A percentile compares a stretch with the other conserved stretches of the same genome.
Evolutionary conservation across 495 filamentous ascomycete genomes (phyloP).

Genomic region (Talaromyces nanjingensis): DNA sequence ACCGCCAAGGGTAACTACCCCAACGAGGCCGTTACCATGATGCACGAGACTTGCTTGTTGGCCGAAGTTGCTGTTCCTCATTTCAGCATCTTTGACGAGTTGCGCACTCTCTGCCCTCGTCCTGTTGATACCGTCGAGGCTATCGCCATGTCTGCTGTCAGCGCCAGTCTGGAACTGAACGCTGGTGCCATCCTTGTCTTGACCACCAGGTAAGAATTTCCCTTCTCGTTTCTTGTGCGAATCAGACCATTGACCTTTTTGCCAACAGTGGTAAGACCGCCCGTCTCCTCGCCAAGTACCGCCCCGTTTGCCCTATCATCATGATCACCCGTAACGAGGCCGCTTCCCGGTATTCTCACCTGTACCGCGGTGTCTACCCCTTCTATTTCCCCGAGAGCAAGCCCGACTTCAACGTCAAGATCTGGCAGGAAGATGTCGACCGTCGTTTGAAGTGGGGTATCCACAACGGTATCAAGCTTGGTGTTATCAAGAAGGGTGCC

Average conservation of each 20-base stretch:
- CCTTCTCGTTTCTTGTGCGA: not conserved
- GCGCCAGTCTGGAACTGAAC: conserved; percentile 88
- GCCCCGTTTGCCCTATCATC: conserved; percentile 95
- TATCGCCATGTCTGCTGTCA: conserved; percentile 92
- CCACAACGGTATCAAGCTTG: conserved; percentile 71
- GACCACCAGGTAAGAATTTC: conserved; percentile 65
- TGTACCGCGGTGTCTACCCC: conserved; percentile 96
- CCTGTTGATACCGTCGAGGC: conserved; percentile 84
- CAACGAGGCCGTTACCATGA: conserved; percentile 85
- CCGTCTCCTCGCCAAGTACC: conserved; percentile 93
- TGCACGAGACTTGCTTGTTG: conserved; percentile 93
- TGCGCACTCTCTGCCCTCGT: conserved; percentile 71
- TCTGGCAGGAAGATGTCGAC: conserved; percentile 98
- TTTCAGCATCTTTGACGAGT: conserved; percentile 92
- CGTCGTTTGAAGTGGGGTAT: conserved; percentile 94
- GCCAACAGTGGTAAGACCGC: conserved; percentile 72
- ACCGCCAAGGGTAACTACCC: conserved; percentile 98
- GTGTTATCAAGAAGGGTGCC: conserved; percentile 74
- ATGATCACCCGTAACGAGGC: conserved; percentile 88
- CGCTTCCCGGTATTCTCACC: conserved; percentile 82
- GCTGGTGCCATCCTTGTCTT: conserved; percentile 91
- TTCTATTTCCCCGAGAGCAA: conserved; percentile 90
- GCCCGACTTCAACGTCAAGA: conserved; percentile 83
- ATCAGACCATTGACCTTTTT: not conserved
- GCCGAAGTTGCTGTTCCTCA: conserved; percentile 96